Percentiles rank a stretch among this genome's conserved stretches.
Conservation (phyloP, 1,284 basidiomycete species). For the Melampsora larici-populina region DNA sequence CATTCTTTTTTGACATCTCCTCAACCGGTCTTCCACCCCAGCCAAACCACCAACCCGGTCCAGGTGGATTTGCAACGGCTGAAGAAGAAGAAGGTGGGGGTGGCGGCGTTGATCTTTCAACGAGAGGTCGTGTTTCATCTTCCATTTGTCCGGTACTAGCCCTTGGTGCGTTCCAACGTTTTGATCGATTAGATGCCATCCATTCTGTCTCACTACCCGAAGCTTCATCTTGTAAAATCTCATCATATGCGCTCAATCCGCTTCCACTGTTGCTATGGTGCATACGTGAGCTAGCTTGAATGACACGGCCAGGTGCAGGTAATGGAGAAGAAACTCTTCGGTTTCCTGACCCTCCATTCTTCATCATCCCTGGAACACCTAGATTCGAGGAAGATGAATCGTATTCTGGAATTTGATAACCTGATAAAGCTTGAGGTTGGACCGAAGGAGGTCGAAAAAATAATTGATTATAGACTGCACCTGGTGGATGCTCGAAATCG, state of each 20-base stretch:
- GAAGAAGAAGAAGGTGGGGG: not conserved
- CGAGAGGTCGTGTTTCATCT: not conserved
- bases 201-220: constrained; percentile 41
- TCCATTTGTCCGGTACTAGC: not conserved
- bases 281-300: not conserved
- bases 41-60: constrained; percentile 1
- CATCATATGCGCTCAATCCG: constrained; percentile 30
- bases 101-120: not conserved
- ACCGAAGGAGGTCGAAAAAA: not conserved
- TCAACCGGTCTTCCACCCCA: constrained; percentile 5
- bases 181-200: not conserved
- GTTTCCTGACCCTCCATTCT: not conserved
- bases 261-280: not conserved
- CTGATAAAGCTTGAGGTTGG: not conserved
- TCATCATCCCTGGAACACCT: not conserved
- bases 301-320: not conserved
- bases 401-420: constrained; percentile 17
- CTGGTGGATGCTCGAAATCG: not conserved
- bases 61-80: not conserved
- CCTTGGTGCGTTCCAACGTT: not conserved
- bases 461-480: not conserved
- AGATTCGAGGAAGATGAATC: not conserved
- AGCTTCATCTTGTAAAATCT: constrained; percentile 37
- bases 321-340: not conserved
- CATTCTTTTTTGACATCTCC: not conserved